Percentiles rank a stretch among this genome's conserved stretches.
These are phyloP conservation scores for Psilocybe cyanescens DNA, from an alignment of 768 basidiomycete genomes.

Conservation along the genomic window DNA sequence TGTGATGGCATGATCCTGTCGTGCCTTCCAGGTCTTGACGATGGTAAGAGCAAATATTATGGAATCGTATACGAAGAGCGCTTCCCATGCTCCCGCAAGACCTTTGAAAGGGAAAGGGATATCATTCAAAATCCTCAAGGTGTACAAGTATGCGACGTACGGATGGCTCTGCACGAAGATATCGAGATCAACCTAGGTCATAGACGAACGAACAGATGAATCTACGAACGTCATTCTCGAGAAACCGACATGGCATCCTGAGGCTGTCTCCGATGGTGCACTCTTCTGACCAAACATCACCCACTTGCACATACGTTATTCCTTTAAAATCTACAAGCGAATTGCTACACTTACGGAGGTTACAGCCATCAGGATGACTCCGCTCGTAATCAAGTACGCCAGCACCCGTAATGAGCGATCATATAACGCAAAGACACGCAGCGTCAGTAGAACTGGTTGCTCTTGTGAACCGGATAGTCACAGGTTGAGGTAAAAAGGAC, in stretches of 20 bases:
- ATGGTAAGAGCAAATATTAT: slow-evolving; percentile 52
- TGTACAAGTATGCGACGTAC: slow-evolving; percentile 11
- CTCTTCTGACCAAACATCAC: slow-evolving; percentile 43
- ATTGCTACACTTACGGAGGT: slow-evolving; percentile 35
- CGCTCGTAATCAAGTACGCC: slow-evolving; percentile 36
- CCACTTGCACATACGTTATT: slow-evolving; percentile 37
- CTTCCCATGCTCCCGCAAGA: slow-evolving; percentile 50
- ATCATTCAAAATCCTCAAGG: not conserved
- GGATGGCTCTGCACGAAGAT: slow-evolving; percentile 17
- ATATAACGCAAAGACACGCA: slow-evolving; percentile 57
- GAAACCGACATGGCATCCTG: slow-evolving; percentile 41
- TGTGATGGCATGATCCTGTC: slow-evolving; percentile 29
- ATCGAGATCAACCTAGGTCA: not conserved
- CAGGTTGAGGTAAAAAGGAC: slow-evolving; percentile 17
- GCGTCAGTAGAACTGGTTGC: slow-evolving; percentile 41
- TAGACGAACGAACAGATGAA: not conserved
- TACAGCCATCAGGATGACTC: slow-evolving; percentile 30
- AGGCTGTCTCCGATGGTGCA: slow-evolving; percentile 20
- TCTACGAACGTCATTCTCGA: slow-evolving; percentile 32
- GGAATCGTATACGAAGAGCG: slow-evolving; percentile 51
- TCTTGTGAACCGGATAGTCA: not conserved
- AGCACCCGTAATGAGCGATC: slow-evolving; percentile 40
- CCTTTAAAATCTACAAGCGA: not conserved
- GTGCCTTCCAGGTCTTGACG: slow-evolving; percentile 43
- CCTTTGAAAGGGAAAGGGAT: slow-evolving; percentile 20